These are phyloP conservation scores for Aspergillus glaucus DNA, from an alignment of 2,329 filamentous ascomycete genomes.

Conservation along the genomic window DNA sequence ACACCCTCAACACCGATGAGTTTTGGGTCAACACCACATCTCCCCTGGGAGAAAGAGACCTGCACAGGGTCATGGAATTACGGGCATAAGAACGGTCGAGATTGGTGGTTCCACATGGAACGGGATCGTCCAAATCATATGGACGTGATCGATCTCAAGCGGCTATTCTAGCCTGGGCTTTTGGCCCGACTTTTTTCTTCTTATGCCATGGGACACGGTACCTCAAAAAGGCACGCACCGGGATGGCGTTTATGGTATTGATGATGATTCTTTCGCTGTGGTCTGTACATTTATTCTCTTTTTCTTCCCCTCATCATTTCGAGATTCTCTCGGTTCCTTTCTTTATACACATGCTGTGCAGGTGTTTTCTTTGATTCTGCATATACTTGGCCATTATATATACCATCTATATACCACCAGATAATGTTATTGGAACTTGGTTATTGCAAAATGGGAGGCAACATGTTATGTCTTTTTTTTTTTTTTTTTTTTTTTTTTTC, in stretches of 20 bases:
- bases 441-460: not conserved
- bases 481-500: not conserved
- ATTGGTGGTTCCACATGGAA: conserved; percentile 43
- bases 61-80: conserved; percentile 41
- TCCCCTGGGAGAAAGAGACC: conserved; percentile 37
- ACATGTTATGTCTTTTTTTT: not conserved
- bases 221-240: conserved; percentile 1
- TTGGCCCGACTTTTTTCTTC: not conserved
- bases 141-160: conserved; percentile 27
- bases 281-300: not conserved
- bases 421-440: no score
- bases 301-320: not conserved
- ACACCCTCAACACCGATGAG: conserved; percentile 28
- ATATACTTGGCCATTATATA: not conserved
- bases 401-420: no score
- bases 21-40: conserved; percentile 16
- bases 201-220: conserved; percentile 1
- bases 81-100: conserved; percentile 32
- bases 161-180: conserved; percentile 25
- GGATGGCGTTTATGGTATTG: conserved; percentile 2
- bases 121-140: conserved; percentile 31
- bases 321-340: no score
- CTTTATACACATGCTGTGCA: not conserved
- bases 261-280: not conserved
- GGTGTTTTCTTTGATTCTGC: not conserved